phyloP scores from a whole-genome alignment of 345 rosid species.

The Mercurialis annua region DNA sequence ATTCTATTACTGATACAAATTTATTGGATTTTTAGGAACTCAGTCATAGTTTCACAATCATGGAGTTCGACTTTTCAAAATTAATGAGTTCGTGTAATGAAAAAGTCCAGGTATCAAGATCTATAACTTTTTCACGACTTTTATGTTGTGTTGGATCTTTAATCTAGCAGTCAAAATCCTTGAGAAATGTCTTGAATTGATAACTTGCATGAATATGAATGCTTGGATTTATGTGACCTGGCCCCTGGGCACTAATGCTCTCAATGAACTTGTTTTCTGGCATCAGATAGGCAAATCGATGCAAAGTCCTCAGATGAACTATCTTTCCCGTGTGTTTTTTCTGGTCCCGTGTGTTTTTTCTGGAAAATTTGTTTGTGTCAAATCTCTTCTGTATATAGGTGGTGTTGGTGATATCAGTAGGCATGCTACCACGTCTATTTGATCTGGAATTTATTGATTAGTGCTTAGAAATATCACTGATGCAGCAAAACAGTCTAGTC shows the following conservation, averaged over 20 bases:
- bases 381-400: no score
- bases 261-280: neutral
- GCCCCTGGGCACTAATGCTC: no score
- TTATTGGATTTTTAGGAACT: constrained; percentile 50
- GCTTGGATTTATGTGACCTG: neutral
- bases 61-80: constrained; percentile 76
- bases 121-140: neutral
- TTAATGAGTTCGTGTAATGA: constrained; percentile 60
- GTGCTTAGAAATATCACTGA: neutral
- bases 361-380: no score
- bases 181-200: neutral
- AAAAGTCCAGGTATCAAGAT: constrained; percentile 53
- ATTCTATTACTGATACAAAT: neutral
- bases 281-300: neutral
- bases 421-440: no score
- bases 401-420: no score
- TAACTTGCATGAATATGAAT: neutral
- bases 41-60: constrained; percentile 51
- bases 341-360: no score
- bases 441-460: neutral
- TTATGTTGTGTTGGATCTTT: neutral
- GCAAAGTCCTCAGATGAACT: neutral
- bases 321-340: no score
- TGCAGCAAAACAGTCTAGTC: neutral
- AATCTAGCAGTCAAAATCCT: neutral